Evolutionary conservation across 371 early-diverging fungal species (phyloP).

Genomic region (Mucor plumbeus): DNA sequence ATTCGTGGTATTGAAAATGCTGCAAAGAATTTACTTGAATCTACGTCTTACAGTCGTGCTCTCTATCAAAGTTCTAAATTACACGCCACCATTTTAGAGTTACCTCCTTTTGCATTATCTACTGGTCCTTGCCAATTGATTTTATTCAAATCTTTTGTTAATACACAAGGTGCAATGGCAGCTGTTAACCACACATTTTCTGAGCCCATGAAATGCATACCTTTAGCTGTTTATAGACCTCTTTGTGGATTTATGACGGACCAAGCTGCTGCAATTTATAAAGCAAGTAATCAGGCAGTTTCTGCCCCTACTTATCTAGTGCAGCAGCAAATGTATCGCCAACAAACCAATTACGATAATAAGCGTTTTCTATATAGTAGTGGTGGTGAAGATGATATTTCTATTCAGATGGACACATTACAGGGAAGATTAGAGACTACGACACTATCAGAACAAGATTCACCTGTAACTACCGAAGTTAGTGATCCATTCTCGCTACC

Average conservation of each 20-base stretch:
- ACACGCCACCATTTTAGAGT: slow-evolving; percentile 36
- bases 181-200: slow-evolving; percentile 44
- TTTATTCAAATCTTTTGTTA: slow-evolving; percentile 40
- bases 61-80: slow-evolving; percentile 35
- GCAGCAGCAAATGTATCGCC: slow-evolving; percentile 33
- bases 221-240: slow-evolving; percentile 31
- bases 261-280: slow-evolving; percentile 34
- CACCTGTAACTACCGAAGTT: neutral
- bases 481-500: slow-evolving; percentile 27
- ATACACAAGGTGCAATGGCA: slow-evolving; percentile 34
- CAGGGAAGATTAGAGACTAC: neutral
- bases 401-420: slow-evolving; percentile 13
- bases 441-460: neutral
- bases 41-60: slow-evolving; percentile 32
- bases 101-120: slow-evolving; percentile 42
- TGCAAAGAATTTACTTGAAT: slow-evolving; percentile 27
- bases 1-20: slow-evolving; percentile 33
- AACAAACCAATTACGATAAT: slow-evolving; percentile 13
- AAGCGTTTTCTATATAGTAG: slow-evolving; percentile 3
- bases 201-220: slow-evolving; percentile 42
- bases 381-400: slow-evolving; percentile 12
- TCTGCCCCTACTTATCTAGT: slow-evolving; percentile 16
- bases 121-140: slow-evolving; percentile 44
- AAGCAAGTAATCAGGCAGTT: neutral
- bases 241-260: slow-evolving; percentile 40